Evolutionary conservation across 306 rosid species (phyloP).

Genomic region (Acmispon strigosus): DNA sequence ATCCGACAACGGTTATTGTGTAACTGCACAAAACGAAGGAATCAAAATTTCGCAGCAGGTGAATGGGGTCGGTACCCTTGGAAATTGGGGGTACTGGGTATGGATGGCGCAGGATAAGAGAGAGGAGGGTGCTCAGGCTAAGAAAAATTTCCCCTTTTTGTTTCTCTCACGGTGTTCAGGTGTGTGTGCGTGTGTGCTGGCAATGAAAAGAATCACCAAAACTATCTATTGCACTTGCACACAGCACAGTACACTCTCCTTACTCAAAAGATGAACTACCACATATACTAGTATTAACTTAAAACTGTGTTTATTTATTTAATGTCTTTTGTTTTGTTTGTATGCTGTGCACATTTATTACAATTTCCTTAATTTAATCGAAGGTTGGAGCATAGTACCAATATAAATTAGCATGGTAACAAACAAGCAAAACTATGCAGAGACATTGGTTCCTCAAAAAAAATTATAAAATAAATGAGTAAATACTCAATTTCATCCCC

Average conservation of each 20-base stretch:
- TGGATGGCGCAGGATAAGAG: constrained; percentile 35
- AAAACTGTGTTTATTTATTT: neutral
- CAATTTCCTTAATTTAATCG: constrained; percentile 18
- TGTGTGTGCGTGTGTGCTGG: constrained; percentile 44
- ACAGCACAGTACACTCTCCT: neutral
- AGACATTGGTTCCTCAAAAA: constrained; percentile 2
- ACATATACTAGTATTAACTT: neutral
- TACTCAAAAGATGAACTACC: constrained; percentile 1
- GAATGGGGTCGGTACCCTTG: constrained; percentile 8
- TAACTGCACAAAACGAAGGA: constrained; percentile 16
- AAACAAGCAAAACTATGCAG: neutral
- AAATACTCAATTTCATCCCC: too few species aligned
- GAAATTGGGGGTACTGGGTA: constrained; percentile 26
- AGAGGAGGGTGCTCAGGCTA: constrained; percentile 37
- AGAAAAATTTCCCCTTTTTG: constrained; percentile 24
- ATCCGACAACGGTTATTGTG: constrained; percentile 26
- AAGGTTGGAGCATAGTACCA: too few species aligned
- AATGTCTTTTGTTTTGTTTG: neutral
- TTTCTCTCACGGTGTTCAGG: constrained; percentile 67
- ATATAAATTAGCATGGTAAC: too few species aligned
- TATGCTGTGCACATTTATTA: neutral
- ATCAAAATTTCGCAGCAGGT: constrained; percentile 26
- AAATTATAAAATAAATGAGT: neutral
- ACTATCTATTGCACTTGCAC: neutral
- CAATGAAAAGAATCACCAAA: constrained; percentile 39